A percentile compares a stretch with the other conserved stretches of the same genome.
Conservation (phyloP, 2,329 filamentous ascomycete genomes). For the Xylariaceae sp. region DNA sequence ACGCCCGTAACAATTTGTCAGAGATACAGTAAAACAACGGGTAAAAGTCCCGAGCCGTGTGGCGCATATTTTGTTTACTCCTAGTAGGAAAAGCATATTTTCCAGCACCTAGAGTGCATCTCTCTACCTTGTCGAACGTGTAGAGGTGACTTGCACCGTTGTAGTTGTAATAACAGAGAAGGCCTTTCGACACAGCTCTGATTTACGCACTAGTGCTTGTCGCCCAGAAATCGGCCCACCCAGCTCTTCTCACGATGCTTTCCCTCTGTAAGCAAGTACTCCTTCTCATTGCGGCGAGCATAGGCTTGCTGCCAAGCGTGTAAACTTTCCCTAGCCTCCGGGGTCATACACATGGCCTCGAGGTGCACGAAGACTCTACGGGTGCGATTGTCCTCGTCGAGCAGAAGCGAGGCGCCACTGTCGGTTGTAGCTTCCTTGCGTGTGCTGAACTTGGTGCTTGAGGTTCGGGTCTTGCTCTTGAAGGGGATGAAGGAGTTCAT, state of each 20-base stretch:
- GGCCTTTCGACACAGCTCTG: no score
- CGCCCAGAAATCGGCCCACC: conserved; percentile 27
- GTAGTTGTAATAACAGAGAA: no score
- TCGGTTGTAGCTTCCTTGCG: neutral
- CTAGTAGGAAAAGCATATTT: no score
- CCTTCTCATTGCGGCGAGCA: conserved; percentile 40
- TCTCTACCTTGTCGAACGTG: no score
- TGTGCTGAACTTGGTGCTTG: neutral
- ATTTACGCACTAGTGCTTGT: conserved; percentile 4
- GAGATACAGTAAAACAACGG: no score
- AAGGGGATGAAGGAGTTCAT: conserved; percentile 11
- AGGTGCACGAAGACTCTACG: conserved; percentile 47
- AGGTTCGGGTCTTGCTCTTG: neutral
- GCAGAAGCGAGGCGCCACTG: conserved; percentile 12
- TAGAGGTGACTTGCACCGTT: no score
- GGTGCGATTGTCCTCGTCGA: conserved; percentile 42
- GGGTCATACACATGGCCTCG: conserved; percentile 45
- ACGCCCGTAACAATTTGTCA: no score
- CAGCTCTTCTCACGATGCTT: conserved; percentile 21
- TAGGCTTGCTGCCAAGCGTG: conserved; percentile 49
- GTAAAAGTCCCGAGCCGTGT: no score
- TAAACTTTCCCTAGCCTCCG: conserved; percentile 48
- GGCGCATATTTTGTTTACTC: no score
- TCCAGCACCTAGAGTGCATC: no score
- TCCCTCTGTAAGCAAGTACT: conserved; percentile 40